Evolutionary conservation across 2,329 filamentous ascomycete genomes (phyloP), one percentile per base, ranked within the genome.

Genomic region (Clarireedia hainanense): DNA sequence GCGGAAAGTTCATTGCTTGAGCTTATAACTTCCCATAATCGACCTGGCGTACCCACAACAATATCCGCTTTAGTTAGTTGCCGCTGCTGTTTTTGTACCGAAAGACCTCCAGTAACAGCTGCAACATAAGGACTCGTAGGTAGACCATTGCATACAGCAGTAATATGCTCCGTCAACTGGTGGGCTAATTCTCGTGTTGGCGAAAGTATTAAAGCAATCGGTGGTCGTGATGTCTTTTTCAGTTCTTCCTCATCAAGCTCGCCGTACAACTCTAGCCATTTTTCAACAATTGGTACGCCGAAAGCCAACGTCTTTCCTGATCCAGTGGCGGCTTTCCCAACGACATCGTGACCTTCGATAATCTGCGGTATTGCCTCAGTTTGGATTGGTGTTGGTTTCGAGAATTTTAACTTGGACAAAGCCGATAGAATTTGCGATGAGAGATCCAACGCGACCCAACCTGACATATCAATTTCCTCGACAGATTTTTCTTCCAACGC

Each of bases 221-320:
- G 87, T 1, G 73, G 71, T 57, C 76, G 74, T 2, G 69, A 65
- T 24, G 67, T 64, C 17, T 70, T 64, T 3, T 52, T 47, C 3
- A 64, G 64, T 3, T 71, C 66, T 39, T 73, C 66, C 27, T 74
- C 71, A 24, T 74, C 67, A 53, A 73, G 66, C 10, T 74, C 71
- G 17, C 70, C 70, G 23, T 70, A 70, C 14, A 69, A 70, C 58
- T 80, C 79, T 6, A 99, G 73, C 77, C 86, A 96, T 55, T 80
- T 79, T 70, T 99, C 91, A 9, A 97, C 76, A 55, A 99, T 94
- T 0, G 94, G 94, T 60, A 99, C 91, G 1, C 87, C 90, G 70
- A 96, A 99, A 0, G 94, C 92, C 46, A 99, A 75, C 0, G 94
- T 99, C 73, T 99, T 99, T 64, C 94, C 94, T 14, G 94, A 97